Evolutionary conservation across 495 filamentous ascomycete species (phyloP).

Genomic region (Thermochaetoides thermophila): DNA sequence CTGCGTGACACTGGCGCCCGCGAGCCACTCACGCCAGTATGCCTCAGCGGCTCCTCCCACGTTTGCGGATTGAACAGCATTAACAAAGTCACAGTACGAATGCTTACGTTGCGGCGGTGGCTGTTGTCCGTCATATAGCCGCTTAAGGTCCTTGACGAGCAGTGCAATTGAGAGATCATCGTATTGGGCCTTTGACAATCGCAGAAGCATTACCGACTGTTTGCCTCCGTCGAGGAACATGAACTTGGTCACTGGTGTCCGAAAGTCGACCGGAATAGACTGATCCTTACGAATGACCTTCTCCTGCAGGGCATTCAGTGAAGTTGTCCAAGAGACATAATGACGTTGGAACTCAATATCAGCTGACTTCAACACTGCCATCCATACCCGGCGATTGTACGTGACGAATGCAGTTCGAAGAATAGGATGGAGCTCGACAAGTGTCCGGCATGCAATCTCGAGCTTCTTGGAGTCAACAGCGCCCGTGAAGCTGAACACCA

Average conservation of each 20-base stretch:
- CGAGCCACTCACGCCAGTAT: slow-evolving; percentile 28
- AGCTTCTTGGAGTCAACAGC: slow-evolving; percentile 26
- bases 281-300: slow-evolving; percentile 31
- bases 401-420: slow-evolving; percentile 31
- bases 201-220: slow-evolving; percentile 28
- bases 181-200: slow-evolving; percentile 33
- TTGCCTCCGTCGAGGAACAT: slow-evolving; percentile 31
- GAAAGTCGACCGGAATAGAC: slow-evolving; percentile 20
- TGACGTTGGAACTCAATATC: slow-evolving; percentile 26
- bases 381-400: slow-evolving; percentile 28
- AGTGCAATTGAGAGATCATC: slow-evolving; percentile 28
- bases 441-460: slow-evolving; percentile 25
- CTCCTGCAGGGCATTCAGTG: slow-evolving; percentile 19
- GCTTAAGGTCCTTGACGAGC: slow-evolving; percentile 28
- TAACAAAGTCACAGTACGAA: slow-evolving; percentile 30
- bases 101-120: slow-evolving; percentile 21
- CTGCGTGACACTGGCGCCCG: slow-evolving; percentile 27
- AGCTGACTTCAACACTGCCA: slow-evolving; percentile 26
- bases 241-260: slow-evolving; percentile 31
- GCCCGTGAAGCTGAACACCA: slow-evolving; percentile 28
- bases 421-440: slow-evolving; percentile 28
- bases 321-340: slow-evolving; percentile 27
- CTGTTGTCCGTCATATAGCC: slow-evolving; percentile 24
- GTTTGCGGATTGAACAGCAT: slow-evolving; percentile 19
- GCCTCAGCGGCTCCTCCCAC: slow-evolving; percentile 22